These are phyloP conservation scores for Xylaria multiplex DNA, from an alignment of 2,329 filamentous ascomycete genomes.

Conservation along the genomic window DNA sequence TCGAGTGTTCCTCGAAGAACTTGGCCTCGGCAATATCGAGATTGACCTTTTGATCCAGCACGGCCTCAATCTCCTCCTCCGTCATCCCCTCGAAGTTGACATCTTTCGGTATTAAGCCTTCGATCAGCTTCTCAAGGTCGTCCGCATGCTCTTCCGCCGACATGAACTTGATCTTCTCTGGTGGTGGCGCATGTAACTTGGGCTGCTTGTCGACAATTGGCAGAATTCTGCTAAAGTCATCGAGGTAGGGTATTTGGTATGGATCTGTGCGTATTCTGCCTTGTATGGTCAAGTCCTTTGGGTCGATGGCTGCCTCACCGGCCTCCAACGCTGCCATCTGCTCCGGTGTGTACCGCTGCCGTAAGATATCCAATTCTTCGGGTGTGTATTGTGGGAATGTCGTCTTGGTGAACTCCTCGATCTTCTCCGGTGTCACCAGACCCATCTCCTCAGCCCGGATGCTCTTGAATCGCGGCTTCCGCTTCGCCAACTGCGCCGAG, in stretches of 20 bases:
- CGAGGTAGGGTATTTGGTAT: constrained; percentile 78
- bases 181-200: constrained; percentile 60
- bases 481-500: constrained; percentile 59
- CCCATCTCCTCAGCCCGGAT: constrained; percentile 64
- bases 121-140: constrained; percentile 64
- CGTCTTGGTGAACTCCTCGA: constrained; percentile 58
- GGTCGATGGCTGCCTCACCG: constrained; percentile 79
- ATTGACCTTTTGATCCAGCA: constrained; percentile 47
- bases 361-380: constrained; percentile 71
- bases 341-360: constrained; percentile 77
- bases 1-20: constrained; percentile 49
- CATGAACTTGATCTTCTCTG: constrained; percentile 69
- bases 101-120: constrained; percentile 55
- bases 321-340: constrained; percentile 85
- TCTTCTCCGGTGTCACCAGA: constrained; percentile 55
- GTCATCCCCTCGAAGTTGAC: constrained; percentile 61
- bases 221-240: constrained; percentile 82
- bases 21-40: constrained; percentile 40
- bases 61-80: constrained; percentile 56
- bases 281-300: constrained; percentile 78
- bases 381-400: constrained; percentile 72
- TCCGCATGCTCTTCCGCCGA: constrained; percentile 68
- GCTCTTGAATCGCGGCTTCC: constrained; percentile 62
- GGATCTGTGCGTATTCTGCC: constrained; percentile 77
- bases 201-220: constrained; percentile 79